Conservation (phyloP, 2,329 filamentous ascomycete genomes). For the Phialophora expanda region DNA sequence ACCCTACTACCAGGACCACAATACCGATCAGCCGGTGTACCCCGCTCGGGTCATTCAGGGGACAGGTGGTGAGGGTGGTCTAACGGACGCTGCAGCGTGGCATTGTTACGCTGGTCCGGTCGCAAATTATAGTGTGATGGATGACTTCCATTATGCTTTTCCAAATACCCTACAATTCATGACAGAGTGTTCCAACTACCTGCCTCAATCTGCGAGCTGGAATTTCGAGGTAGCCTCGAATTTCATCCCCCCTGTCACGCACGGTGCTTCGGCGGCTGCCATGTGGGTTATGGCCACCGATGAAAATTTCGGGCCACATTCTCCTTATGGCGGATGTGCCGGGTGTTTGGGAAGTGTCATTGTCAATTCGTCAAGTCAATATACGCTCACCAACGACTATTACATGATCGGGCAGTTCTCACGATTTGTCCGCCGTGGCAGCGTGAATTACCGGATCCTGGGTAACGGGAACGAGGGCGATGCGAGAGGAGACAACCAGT, state of each 20-base stretch:
- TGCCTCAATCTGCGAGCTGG: conserved; percentile 31
- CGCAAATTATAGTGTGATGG: conserved; percentile 45
- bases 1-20: conserved; percentile 41
- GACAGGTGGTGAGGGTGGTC: conserved; percentile 40
- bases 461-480: conserved; percentile 52
- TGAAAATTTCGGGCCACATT: conserved; percentile 41
- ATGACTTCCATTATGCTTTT: conserved; percentile 44
- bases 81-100: conserved; percentile 46
- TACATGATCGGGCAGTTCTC: conserved; percentile 62
- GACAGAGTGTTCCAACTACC: conserved; percentile 49
- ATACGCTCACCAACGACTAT: conserved; percentile 57
- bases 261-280: conserved; percentile 42
- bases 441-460: conserved; percentile 46
- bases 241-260: conserved; percentile 40
- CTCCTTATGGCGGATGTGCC: conserved; percentile 41
- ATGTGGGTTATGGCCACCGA: conserved; percentile 45
- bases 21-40: conserved; percentile 47
- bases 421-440: conserved; percentile 55
- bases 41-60: conserved; percentile 43
- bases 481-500: conserved; percentile 47
- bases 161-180: conserved; percentile 47
- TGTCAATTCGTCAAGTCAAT: conserved; percentile 46
- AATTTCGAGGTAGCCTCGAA: conserved; percentile 26
- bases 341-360: conserved; percentile 42
- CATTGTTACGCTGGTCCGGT: conserved; percentile 48